Evolutionary conservation across 2,329 filamentous ascomycete species (phyloP).

Genomic region (Chrysoporthe deuterocubensis): DNA sequence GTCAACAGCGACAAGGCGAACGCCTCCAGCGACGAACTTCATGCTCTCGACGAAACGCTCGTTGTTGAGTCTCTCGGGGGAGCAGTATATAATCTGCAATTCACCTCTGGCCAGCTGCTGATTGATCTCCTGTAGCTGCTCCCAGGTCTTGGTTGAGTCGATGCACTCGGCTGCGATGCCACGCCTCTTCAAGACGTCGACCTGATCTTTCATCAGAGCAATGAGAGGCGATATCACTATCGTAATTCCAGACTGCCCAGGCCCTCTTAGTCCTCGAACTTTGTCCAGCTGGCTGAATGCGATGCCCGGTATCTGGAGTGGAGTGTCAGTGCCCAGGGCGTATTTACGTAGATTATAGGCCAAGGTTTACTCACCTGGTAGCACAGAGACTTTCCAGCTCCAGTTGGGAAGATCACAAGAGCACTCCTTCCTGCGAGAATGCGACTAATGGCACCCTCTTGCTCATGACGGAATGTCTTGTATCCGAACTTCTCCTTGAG

Average conservation of each 20-base stretch:
- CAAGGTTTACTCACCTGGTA: slow-evolving; percentile 45
- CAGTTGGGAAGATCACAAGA: slow-evolving; percentile 52
- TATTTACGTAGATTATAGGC: not conserved
- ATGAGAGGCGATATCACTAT: slow-evolving; percentile 61
- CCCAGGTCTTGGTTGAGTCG: slow-evolving; percentile 58
- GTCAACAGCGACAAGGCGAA: slow-evolving; percentile 61
- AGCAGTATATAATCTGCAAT: slow-evolving; percentile 60
- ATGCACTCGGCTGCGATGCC: slow-evolving; percentile 58
- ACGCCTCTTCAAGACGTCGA: slow-evolving; percentile 54
- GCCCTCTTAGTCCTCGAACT: slow-evolving; percentile 32
- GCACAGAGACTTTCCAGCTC: slow-evolving; percentile 54
- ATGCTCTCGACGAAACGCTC: slow-evolving; percentile 62
- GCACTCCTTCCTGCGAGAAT: slow-evolving; percentile 46
- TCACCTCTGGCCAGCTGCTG: slow-evolving; percentile 47
- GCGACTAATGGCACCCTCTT: slow-evolving; percentile 45
- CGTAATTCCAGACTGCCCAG: slow-evolving; percentile 51
- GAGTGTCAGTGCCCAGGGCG: not conserved
- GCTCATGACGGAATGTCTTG: slow-evolving; percentile 48
- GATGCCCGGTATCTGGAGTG: slow-evolving; percentile 48
- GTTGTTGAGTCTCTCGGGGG: slow-evolving; percentile 64
- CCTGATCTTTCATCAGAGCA: slow-evolving; percentile 65
- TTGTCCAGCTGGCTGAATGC: slow-evolving; percentile 50
- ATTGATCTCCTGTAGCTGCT: slow-evolving; percentile 47
- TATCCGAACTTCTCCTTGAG: slow-evolving; percentile 46
- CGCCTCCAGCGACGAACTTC: slow-evolving; percentile 56